These are phyloP conservation scores for Aegilops speltoides DNA, from an alignment of 176 grass and related monocot genomes.

Conservation along the genomic window DNA sequence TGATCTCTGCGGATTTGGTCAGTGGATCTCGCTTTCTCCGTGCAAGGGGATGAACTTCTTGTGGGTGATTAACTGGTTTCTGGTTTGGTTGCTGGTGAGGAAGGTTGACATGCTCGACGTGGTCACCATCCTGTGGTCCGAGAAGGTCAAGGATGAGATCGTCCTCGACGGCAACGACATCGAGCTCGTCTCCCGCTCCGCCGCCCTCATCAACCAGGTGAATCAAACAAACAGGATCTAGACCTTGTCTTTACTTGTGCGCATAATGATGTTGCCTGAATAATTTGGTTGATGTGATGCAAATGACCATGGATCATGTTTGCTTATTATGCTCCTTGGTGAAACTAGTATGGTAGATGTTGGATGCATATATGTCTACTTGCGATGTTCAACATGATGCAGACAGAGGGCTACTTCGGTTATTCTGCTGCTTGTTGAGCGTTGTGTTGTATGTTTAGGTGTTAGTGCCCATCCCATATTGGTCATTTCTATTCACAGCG, in stretches of 20 bases:
- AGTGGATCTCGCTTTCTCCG: too few species aligned
- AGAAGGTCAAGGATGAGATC: slow-evolving; percentile 98
- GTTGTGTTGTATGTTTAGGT: neutral
- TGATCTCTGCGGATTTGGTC: too few species aligned
- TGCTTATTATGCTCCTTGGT: neutral
- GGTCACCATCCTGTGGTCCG: slow-evolving; percentile 69
- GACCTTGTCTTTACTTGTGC: neutral
- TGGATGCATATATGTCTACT: neutral
- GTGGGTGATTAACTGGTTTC: neutral
- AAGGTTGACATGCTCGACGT: slow-evolving; percentile 92
- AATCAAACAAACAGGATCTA: neutral
- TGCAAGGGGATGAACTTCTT: too few species aligned
- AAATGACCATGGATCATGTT: neutral
- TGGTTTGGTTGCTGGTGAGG: slow-evolving; percentile 37
- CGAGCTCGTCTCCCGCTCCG: slow-evolving; percentile 81
- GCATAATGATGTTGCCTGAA: neutral
- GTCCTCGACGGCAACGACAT: slow-evolving; percentile 84
- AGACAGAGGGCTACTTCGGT: neutral
- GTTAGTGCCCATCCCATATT: neutral
- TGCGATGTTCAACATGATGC: neutral
- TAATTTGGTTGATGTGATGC: neutral
- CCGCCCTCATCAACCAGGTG: slow-evolving; percentile 93
- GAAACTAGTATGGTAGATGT: neutral
- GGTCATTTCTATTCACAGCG: neutral
- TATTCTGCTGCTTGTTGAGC: neutral